Evolutionary conservation across 2,329 filamentous ascomycete genomes (phyloP), one percentile per base, ranked within the genome.

Genomic region (Botrytis byssoidea): DNA sequence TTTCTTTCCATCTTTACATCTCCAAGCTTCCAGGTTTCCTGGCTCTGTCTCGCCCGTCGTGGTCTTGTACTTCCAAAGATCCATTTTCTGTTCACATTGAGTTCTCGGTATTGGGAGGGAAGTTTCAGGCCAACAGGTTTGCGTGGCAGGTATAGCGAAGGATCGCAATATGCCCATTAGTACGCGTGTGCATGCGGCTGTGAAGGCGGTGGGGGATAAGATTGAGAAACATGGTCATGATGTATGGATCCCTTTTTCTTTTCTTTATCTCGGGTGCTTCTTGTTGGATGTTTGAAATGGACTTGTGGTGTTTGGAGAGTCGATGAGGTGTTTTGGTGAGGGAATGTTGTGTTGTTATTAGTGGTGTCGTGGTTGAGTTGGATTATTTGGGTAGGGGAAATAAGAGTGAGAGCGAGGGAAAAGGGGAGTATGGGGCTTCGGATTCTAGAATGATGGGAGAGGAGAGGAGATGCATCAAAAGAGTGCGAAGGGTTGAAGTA

Each of bases 151-250:
- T 14, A n/a, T 32, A 22, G 61, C n/a, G 3, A 65, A 46, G 12
- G 61, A 65, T 32, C 42, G 40, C 4, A 29, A 42, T 44, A 42
- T 42, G n/a, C 40, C 61, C 1, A 29, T 65, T 14, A 65, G 61
- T 42, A 65, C n/a, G 3, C 42, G 61, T 1, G 40, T 42, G 9
- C 16, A 42, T 22, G 61, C 61, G 0, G 61, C 61, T 65, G 40
- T 65, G 10, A 29, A 65, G 6, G n/a, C 29, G 18, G 40, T 65
- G 18, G 61, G 61, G 4, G 40, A 65, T 65, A 65, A 65, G n/a
- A 32, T 65, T n/a, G 61, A 65, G n/a, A 46, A 65, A 25, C n/a
- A 65, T 14, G 40, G 40, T 42, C 61, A 65, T 65, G 40, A 65
- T 44, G 61, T 65, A 46, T 6, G 61, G 7, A 42, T 42, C 12